Conservation (phyloP, 805 yeast genomes). For the Starmerella ratchasimensis region DNA sequence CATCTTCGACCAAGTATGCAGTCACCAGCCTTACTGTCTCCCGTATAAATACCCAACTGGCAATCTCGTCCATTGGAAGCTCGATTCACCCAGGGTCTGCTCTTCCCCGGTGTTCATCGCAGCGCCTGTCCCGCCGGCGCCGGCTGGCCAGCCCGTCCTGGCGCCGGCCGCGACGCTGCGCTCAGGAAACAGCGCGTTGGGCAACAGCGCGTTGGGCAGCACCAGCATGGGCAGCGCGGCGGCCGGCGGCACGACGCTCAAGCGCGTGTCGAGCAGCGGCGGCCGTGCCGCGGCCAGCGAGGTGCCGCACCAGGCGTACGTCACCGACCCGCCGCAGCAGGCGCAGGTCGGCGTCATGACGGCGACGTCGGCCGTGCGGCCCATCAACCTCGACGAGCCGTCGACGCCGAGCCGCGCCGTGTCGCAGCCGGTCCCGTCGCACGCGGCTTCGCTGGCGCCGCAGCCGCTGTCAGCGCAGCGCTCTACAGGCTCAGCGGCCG, state of each 20-base stretch:
- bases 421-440: conserved; percentile 7
- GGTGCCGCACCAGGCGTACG: conserved; percentile 8
- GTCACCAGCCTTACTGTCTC: no score
- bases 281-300: not conserved
- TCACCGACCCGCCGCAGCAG: conserved; percentile 7
- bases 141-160: no score
- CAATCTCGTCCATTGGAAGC: no score
- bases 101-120: no score
- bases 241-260: not conserved
- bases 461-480: conserved; percentile 1
- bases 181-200: no score
- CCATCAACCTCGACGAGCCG: not conserved
- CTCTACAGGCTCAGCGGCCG: not conserved
- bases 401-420: conserved; percentile 4
- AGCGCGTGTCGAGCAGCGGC: not conserved
- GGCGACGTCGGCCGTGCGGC: conserved; percentile 5
- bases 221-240: not conserved
- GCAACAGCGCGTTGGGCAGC: not conserved
- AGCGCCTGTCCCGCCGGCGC: no score
- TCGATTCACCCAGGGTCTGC: no score
- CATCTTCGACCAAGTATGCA: no score
- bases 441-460: not conserved
- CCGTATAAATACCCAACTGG: no score
- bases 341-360: conserved; percentile 11
- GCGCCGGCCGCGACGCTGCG: no score